Evolutionary conservation across 805 yeast genomes (phyloP).

Genomic region (Cyberlindnera mrakii): DNA sequence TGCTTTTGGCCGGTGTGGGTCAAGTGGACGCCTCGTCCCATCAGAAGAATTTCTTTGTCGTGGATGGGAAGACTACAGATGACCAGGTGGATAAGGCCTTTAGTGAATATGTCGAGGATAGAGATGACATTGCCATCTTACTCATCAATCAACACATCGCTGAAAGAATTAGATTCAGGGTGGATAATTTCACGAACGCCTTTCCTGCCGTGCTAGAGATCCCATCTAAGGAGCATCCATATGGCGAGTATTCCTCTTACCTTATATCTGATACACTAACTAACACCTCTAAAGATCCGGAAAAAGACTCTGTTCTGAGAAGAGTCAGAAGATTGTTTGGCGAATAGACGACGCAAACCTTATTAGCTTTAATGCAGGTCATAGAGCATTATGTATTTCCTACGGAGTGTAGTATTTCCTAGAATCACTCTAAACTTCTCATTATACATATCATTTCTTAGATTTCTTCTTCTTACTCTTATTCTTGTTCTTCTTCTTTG

Average conservation of each 20-base stretch:
- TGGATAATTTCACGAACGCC: conserved; percentile 81
- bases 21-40: conserved; percentile 57
- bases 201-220: conserved; percentile 96
- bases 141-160: conserved; percentile 94
- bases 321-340: conserved; percentile 95
- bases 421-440: too few species aligned
- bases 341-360: conserved; percentile 40
- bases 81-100: conserved; percentile 75
- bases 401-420: background rate
- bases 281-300: conserved; percentile 51
- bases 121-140: conserved; percentile 90
- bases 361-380: conserved; percentile 14
- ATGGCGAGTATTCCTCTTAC: conserved; percentile 23
- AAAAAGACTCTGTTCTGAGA: conserved; percentile 90
- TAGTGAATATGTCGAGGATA: conserved; percentile 59
- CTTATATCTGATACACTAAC: background rate
- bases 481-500: conserved; percentile 28
- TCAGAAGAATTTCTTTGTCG: conserved; percentile 71
- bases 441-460: background rate
- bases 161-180: conserved; percentile 74
- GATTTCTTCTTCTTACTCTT: conserved; percentile 26
- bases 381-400: conserved; percentile 4
- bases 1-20: conserved; percentile 92
- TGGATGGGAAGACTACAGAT: conserved; percentile 70
- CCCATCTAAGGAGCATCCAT: conserved; percentile 98